Conservation (phyloP, 371 early-diverging fungal species). For the Mucor racemosus region DNA sequence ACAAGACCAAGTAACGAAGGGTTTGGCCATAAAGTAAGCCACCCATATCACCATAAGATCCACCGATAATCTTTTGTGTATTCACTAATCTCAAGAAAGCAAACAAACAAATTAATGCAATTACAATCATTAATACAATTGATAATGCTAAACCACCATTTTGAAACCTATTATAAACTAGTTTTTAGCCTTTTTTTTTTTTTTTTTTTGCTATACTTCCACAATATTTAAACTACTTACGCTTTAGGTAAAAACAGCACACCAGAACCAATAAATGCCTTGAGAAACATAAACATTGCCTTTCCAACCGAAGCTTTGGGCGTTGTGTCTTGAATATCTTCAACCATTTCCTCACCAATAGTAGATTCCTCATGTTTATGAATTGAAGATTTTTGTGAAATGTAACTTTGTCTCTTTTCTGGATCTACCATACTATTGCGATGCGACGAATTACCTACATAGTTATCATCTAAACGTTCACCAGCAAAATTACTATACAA, state of each 20-base stretch:
- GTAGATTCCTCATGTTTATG: constrained; percentile 23
- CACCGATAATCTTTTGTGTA: constrained; percentile 50
- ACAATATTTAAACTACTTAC: constrained; percentile 30
- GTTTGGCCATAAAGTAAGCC: constrained; percentile 65
- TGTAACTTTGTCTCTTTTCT: constrained; percentile 17
- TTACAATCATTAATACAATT: constrained; percentile 31
- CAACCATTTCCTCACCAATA: constrained; percentile 14
- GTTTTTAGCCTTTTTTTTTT: background rate
- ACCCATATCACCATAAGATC: constrained; percentile 85
- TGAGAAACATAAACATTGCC: constrained; percentile 77
- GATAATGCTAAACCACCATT: constrained; percentile 40
- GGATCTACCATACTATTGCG: constrained; percentile 7
- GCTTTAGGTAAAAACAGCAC: constrained; percentile 72
- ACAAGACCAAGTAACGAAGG: constrained; percentile 59
- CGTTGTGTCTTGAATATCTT: constrained; percentile 6
- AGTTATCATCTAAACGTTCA: constrained; percentile 27
- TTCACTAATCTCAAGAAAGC: constrained; percentile 37
- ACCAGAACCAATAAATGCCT: constrained; percentile 81
- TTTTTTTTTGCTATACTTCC: no score
- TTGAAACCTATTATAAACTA: constrained; percentile 29
- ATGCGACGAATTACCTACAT: background rate
- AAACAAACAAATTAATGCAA: constrained; percentile 36
- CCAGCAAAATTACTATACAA: constrained; percentile 44
- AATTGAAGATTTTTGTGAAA: constrained; percentile 5
- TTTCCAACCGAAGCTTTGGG: constrained; percentile 65